These are phyloP conservation scores for Fistulifera solaris DNA, from an alignment of 108 stramenopile species.

Conservation along the genomic window DNA sequence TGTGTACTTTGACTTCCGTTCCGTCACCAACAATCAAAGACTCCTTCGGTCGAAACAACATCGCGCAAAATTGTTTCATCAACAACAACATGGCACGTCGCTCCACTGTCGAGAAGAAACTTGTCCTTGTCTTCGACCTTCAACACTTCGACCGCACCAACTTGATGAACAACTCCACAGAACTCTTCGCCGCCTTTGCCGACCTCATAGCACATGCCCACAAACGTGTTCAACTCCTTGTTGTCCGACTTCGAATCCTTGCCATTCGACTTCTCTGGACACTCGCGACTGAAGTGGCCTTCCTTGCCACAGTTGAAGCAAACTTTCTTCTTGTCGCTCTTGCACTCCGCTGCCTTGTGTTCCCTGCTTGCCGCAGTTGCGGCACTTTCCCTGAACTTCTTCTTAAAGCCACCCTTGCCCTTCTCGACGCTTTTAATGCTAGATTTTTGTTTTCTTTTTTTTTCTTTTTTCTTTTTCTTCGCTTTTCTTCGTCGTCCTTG, in stretches of 20 bases:
- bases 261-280: not conserved
- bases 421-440: not conserved
- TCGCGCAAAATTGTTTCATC: not conserved
- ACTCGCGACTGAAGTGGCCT: not conserved
- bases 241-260: not conserved
- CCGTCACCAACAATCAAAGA: not conserved
- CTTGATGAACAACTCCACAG: too few species aligned
- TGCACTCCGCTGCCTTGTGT: not conserved
- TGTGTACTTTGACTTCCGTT: not conserved
- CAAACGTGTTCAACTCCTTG: not conserved
- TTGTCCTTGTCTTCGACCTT: not conserved
- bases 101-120: not conserved
- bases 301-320: slow-evolving; percentile 2
- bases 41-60: too few species aligned
- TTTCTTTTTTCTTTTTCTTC: too few species aligned
- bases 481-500: not conserved
- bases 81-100: not conserved
- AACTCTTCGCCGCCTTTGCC: too few species aligned
- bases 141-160: too few species aligned
- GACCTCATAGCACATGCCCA: not conserved
- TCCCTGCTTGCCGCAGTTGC: slow-evolving; percentile 4
- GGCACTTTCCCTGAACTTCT: too few species aligned
- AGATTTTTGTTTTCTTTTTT: not conserved
- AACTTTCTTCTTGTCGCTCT: slow-evolving; percentile 1
- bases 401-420: not conserved